These are phyloP conservation scores for Chaetomium globosum DNA, from an alignment of 2,329 filamentous ascomycete species.

Conservation along the genomic window DNA sequence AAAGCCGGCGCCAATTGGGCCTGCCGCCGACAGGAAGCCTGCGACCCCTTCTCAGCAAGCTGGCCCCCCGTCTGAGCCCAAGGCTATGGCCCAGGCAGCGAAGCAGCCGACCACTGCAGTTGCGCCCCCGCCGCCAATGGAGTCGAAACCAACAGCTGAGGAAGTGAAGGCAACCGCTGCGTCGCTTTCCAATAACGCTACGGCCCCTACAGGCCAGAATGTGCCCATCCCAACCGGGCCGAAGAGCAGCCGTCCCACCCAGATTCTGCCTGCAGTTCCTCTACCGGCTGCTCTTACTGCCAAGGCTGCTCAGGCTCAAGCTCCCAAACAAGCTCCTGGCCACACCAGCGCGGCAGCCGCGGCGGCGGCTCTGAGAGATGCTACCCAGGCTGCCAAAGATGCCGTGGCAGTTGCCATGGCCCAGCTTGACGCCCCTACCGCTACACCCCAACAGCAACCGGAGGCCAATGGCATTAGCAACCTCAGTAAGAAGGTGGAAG, in stretches of 20 bases:
- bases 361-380: constrained; percentile 60
- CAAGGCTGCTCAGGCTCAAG: constrained; percentile 38
- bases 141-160: constrained; percentile 66
- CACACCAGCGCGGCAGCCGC: constrained; percentile 43
- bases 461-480: constrained; percentile 64
- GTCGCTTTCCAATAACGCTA: constrained; percentile 48
- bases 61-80: constrained; percentile 57
- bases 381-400: constrained; percentile 73
- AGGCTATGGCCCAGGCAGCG: constrained; percentile 52
- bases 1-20: constrained; percentile 57
- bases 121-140: constrained; percentile 65
- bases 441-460: constrained; percentile 42
- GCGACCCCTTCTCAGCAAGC: constrained; percentile 49
- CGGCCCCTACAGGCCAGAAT: constrained; percentile 41
- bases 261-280: constrained; percentile 68
- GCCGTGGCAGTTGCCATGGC: constrained; percentile 83
- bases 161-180: constrained; percentile 58
- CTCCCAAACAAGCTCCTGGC: constrained; percentile 46
- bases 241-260: constrained; percentile 47
- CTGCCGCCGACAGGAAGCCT: constrained; percentile 52
- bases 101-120: constrained; percentile 47
- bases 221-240: constrained; percentile 53
- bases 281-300: constrained; percentile 53
- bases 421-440: constrained; percentile 56
- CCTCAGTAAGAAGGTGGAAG: constrained; percentile 72